Percentiles rank a stretch among this genome's conserved stretches.
phyloP scores from a whole-genome alignment of 2,329 filamentous ascomycete genomes.

The Cladosporium sp. region DNA sequence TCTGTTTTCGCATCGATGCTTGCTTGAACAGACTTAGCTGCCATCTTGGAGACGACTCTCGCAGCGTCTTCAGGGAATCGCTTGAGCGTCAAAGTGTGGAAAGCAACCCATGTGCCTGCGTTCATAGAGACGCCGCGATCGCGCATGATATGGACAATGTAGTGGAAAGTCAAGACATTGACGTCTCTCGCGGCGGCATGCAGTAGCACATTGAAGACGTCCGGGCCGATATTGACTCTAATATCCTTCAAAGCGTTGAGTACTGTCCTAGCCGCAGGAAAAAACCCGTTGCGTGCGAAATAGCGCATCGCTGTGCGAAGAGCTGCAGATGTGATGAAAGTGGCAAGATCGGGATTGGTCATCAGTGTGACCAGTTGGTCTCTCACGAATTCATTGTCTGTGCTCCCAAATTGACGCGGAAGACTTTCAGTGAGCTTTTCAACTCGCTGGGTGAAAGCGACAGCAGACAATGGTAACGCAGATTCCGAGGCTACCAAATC shows the following conservation, averaged over 20 bases:
- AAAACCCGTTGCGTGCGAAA: slow-evolving; percentile 17
- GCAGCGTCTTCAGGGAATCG: slow-evolving; percentile 13
- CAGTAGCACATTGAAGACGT: slow-evolving; percentile 24
- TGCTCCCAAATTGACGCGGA: background rate
- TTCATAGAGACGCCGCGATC: slow-evolving; percentile 16
- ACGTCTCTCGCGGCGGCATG: slow-evolving; percentile 18
- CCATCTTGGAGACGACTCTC: slow-evolving; percentile 21
- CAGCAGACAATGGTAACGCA: background rate
- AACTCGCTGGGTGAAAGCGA: background rate
- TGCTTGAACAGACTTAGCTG: slow-evolving; percentile 19
- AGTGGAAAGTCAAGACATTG: slow-evolving; percentile 27
- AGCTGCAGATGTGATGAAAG: slow-evolving; percentile 17
- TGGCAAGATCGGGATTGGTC: background rate
- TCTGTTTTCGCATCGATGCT: slow-evolving; percentile 14
- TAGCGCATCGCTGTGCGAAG: slow-evolving; percentile 20
- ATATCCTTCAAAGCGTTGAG: slow-evolving; percentile 16
- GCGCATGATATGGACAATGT: slow-evolving; percentile 24
- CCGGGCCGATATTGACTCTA: slow-evolving; percentile 14
- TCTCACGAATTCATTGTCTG: background rate
- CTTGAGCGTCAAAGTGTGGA: slow-evolving; percentile 22
- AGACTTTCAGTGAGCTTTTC: background rate
- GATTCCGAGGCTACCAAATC: background rate
- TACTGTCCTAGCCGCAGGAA: slow-evolving; percentile 18
- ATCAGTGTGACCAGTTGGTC: background rate
- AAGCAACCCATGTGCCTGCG: slow-evolving; percentile 22